Conservation (phyloP, 2,329 filamentous ascomycete species). For the Aspergillus caelatus region DNA sequence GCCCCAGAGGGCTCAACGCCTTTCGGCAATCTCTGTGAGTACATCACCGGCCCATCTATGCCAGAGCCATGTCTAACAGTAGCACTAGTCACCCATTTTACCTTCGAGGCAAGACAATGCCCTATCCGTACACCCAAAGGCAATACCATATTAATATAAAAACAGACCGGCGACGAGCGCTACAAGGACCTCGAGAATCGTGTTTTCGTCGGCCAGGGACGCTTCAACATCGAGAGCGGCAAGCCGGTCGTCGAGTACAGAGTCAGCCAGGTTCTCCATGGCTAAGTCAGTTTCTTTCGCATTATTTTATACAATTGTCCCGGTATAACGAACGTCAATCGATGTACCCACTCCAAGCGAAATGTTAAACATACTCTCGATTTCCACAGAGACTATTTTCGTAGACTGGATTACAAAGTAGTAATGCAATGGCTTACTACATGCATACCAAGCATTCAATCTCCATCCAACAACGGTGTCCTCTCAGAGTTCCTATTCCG, state of each 20-base stretch:
- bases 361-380: neutral
- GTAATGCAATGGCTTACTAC: neutral
- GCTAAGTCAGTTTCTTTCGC: constrained; percentile 11
- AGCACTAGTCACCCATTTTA: constrained; percentile 37
- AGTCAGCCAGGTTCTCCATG: constrained; percentile 41
- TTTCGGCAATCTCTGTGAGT: constrained; percentile 46
- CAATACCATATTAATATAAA: neutral
- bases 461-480: constrained; percentile 28
- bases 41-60: neutral
- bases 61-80: constrained; percentile 9
- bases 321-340: neutral
- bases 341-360: constrained; percentile 1
- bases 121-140: neutral
- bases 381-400: neutral
- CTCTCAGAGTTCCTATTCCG: constrained; percentile 20
- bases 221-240: constrained; percentile 41
- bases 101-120: constrained; percentile 36
- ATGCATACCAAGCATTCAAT: neutral
- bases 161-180: constrained; percentile 44
- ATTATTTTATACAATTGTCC: neutral
- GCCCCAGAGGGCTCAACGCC: constrained; percentile 38
- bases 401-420: neutral
- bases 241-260: constrained; percentile 47
- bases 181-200: constrained; percentile 46
- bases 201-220: constrained; percentile 45